Percentiles rank a stretch among this genome's conserved stretches.
Evolutionary conservation across 2,329 filamentous ascomycete species (phyloP).

Genomic region (Colletotrichum theobromicola): DNA sequence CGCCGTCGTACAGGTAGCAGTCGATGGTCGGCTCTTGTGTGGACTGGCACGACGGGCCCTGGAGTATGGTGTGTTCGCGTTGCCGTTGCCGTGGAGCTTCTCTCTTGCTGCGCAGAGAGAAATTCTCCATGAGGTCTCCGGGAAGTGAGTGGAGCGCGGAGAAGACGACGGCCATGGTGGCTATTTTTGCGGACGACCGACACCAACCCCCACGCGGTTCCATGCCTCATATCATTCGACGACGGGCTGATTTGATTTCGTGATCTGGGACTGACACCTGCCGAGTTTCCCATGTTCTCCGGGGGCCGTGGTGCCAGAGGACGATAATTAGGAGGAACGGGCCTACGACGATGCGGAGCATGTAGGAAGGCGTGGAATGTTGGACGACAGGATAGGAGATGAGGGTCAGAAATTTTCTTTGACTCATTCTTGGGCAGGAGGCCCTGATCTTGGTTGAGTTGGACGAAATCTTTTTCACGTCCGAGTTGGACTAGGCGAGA

Average conservation of each 20-base stretch:
- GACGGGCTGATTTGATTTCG: neutral
- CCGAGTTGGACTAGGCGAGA: neutral
- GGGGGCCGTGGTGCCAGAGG: neutral
- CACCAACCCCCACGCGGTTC: constrained; percentile 10
- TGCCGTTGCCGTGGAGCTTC: neutral
- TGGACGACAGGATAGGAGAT: neutral
- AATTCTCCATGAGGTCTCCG: neutral
- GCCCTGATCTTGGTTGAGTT: neutral
- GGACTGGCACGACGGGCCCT: neutral
- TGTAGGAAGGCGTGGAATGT: constrained; percentile 4
- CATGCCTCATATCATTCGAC: constrained; percentile 13
- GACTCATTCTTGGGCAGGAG: neutral
- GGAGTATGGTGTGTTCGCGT: neutral
- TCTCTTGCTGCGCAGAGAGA: neutral
- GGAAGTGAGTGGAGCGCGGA: constrained; percentile 3
- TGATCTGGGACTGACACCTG: neutral
- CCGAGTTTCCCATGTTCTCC: neutral
- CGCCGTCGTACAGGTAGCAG: constrained; percentile 7
- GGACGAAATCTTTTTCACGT: neutral
- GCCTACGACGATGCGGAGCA: neutral
- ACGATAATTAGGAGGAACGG: neutral
- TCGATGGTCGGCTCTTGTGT: constrained; percentile 5
- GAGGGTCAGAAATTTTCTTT: neutral
- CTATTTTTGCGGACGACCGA: constrained; percentile 11
- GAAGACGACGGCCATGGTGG: constrained; percentile 8